A percentile compares a stretch with the other conserved stretches of the same genome.
These are phyloP conservation scores for Bipolaris bicolor DNA, from an alignment of 2,329 filamentous ascomycete species.

Conservation along the genomic window DNA sequence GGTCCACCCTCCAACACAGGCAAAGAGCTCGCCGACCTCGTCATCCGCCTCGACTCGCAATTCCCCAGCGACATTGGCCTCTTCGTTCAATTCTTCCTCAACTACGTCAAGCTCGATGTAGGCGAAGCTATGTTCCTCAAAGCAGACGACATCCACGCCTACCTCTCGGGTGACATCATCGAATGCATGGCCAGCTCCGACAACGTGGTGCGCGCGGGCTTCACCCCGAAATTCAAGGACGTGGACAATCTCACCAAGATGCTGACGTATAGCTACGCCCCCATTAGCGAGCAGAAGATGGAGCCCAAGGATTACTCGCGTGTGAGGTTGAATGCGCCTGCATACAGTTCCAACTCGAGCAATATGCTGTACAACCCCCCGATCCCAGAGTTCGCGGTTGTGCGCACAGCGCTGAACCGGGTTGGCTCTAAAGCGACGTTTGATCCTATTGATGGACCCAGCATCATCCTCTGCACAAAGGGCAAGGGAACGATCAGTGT, in stretches of 20 bases:
- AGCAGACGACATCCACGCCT: conserved; percentile 97
- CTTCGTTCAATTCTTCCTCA: conserved; percentile 96
- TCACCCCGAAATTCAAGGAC: conserved; percentile 99
- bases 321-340: conserved; percentile 77
- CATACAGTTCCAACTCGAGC: conserved; percentile 77
- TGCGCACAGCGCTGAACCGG: conserved; percentile 75
- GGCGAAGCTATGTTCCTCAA: conserved; percentile 96
- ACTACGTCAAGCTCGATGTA: conserved; percentile 84
- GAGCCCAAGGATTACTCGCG: conserved; percentile 83
- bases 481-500: conserved; percentile 85
- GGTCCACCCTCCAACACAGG: conserved; percentile 72
- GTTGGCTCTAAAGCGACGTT: conserved; percentile 83
- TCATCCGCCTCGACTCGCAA: conserved; percentile 76
- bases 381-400: conserved; percentile 93
- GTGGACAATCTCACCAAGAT: conserved; percentile 86
- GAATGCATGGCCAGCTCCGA: conserved; percentile 99
- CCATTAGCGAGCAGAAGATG: conserved; percentile 96
- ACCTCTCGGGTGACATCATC: conserved; percentile 90
- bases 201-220: conserved; percentile 95
- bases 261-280: conserved; percentile 94
- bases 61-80: conserved; percentile 89
- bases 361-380: conserved; percentile 88
- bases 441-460: conserved; percentile 84
- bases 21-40: conserved; percentile 75
- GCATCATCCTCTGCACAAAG: conserved; percentile 87